Percentiles rank a stretch among this genome's conserved stretches.
Conservation (phyloP, 768 basidiomycete species). For the Russula emetica region DNA sequence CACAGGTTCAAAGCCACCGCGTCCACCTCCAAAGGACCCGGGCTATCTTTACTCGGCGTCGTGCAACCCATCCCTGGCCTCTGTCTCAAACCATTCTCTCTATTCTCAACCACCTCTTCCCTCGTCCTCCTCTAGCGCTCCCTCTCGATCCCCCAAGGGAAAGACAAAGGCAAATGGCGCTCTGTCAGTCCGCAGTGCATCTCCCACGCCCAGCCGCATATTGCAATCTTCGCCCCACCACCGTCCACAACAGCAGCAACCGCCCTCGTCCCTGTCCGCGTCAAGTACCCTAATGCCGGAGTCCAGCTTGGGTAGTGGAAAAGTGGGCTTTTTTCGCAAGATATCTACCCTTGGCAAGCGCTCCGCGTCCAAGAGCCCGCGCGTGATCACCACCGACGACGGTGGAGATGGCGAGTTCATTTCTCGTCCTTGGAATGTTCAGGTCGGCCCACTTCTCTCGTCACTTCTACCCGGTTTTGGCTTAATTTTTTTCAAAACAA, state of each 20-base stretch:
- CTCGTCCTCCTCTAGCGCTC: background rate
- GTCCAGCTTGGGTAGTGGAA: background rate
- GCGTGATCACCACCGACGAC: slow-evolving; percentile 1
- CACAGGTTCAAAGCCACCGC: slow-evolving; percentile 21
- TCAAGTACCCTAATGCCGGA: slow-evolving; percentile 1
- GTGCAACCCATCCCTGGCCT: slow-evolving; percentile 16
- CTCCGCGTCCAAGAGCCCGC: slow-evolving; percentile 19
- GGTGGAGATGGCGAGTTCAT: slow-evolving; percentile 20
- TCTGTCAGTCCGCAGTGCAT: slow-evolving; percentile 12
- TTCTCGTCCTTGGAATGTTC: slow-evolving; percentile 27
- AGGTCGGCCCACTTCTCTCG: slow-evolving; percentile 10
- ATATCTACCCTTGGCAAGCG: slow-evolving; percentile 22
- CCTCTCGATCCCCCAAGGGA: background rate
- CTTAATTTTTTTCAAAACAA: background rate
- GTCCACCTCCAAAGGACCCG: slow-evolving; percentile 25
- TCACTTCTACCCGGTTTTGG: background rate
- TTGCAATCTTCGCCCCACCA: background rate
- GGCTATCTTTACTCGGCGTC: slow-evolving; percentile 20
- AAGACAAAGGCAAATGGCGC: background rate
- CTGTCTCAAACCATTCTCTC: slow-evolving; percentile 22
- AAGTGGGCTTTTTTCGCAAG: slow-evolving; percentile 24
- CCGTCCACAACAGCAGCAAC: background rate
- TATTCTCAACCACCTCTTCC: background rate
- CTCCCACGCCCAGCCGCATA: slow-evolving; percentile 22
- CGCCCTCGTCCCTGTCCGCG: background rate